Conservation (phyloP, 306 rosid genomes). For the Cercis canadensis region DNA sequence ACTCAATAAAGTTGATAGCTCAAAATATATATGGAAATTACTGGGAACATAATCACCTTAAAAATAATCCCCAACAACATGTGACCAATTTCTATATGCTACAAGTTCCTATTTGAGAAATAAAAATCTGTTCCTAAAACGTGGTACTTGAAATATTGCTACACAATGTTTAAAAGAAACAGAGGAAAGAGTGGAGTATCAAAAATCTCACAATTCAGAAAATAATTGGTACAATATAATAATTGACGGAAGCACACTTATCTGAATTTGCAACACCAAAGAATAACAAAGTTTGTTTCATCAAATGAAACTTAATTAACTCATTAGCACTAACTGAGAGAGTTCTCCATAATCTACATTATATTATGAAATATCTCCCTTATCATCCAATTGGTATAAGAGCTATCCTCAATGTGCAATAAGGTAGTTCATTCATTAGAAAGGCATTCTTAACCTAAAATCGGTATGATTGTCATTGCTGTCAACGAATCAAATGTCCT, state of each 20-base stretch:
- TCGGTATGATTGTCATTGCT: background rate
- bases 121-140: too few relatives aligned
- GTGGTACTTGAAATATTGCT: too few relatives aligned
- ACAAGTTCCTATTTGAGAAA: background rate
- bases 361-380: background rate
- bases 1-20: background rate
- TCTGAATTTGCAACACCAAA: slow-evolving; percentile 1
- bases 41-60: background rate
- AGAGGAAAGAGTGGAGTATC: background rate
- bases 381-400: background rate
- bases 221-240: background rate
- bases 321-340: background rate
- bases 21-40: background rate
- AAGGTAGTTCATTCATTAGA: background rate
- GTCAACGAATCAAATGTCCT: background rate
- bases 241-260: slow-evolving; percentile 3
- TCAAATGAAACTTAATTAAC: slow-evolving; percentile 9
- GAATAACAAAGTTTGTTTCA: background rate
- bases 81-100: background rate
- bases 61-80: background rate
- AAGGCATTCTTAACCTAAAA: background rate
- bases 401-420: background rate
- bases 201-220: background rate
- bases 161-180: background rate
- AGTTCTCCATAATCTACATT: background rate